Evolutionary conservation across 805 yeast genomes (phyloP).

Genomic region (Candida koratica): DNA sequence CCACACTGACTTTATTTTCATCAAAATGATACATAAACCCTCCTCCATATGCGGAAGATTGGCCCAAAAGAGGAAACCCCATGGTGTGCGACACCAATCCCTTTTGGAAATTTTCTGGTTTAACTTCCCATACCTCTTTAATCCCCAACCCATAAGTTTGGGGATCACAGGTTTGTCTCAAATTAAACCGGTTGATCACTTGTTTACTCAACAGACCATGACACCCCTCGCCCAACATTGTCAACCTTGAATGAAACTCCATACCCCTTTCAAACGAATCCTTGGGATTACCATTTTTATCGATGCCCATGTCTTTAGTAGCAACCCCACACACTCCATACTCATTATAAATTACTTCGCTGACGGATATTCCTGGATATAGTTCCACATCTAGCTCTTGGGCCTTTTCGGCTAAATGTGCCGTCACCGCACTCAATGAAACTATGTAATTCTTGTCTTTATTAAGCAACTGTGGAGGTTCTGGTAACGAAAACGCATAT

Average conservation of each 20-base stretch:
- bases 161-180: constrained; percentile 60
- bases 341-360: constrained; percentile 63
- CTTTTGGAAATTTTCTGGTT: constrained; percentile 69
- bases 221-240: constrained; percentile 96
- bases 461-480: constrained; percentile 88
- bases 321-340: constrained; percentile 81
- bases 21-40: constrained; percentile 98
- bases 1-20: constrained; percentile 85
- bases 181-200: constrained; percentile 60
- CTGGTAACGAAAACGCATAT: constrained; percentile 71
- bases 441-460: constrained; percentile 79
- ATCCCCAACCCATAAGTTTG: constrained; percentile 96
- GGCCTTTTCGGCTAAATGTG: constrained; percentile 80
- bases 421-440: constrained; percentile 75
- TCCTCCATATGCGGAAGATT: constrained; percentile 78
- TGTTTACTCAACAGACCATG: constrained; percentile 90
- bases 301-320: constrained; percentile 87
- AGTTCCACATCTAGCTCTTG: constrained; percentile 92
- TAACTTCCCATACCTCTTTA: constrained; percentile 96
- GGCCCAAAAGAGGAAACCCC: constrained; percentile 73
- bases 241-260: constrained; percentile 90
- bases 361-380: constrained; percentile 85
- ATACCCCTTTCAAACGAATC: constrained; percentile 90
- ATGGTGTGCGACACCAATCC: constrained; percentile 84
- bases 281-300: constrained; percentile 70